These are phyloP conservation scores for Claviceps sp. DNA, from an alignment of 2,329 filamentous ascomycete genomes.

Conservation along the genomic window DNA sequence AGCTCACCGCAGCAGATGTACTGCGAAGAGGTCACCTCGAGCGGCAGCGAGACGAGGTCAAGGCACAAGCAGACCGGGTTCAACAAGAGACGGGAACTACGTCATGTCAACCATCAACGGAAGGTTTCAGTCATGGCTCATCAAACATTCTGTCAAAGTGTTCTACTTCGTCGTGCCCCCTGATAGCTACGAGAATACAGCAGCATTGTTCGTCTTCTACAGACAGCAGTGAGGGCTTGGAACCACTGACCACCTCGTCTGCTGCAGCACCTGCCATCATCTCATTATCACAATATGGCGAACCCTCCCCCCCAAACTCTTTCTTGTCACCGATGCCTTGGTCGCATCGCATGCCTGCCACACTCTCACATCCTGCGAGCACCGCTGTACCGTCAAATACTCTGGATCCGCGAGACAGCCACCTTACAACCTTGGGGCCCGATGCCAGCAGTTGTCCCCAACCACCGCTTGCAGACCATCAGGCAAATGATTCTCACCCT, in stretches of 20 bases:
- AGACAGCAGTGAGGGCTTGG: slow-evolving; percentile 25
- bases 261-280: background rate
- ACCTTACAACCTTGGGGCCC: background rate
- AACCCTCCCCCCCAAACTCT: slow-evolving; percentile 5
- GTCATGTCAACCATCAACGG: background rate
- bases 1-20: slow-evolving; percentile 20
- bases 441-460: background rate
- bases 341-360: background rate
- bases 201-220: background rate
- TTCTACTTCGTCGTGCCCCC: background rate
- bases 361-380: background rate
- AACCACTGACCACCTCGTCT: slow-evolving; percentile 27
- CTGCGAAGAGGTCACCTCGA: slow-evolving; percentile 18
- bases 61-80: background rate
- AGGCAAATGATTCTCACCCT: background rate
- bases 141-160: slow-evolving; percentile 1
- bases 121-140: slow-evolving; percentile 4
- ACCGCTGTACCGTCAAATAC: background rate
- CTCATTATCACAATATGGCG: slow-evolving; percentile 3
- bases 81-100: background rate
- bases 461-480: background rate
- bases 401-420: background rate
- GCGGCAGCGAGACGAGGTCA: slow-evolving; percentile 4
- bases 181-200: background rate
- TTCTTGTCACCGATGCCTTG: slow-evolving; percentile 4